phyloP scores from a whole-genome alignment of 495 filamentous ascomycete species.

The Chaetomium fimeti region DNA sequence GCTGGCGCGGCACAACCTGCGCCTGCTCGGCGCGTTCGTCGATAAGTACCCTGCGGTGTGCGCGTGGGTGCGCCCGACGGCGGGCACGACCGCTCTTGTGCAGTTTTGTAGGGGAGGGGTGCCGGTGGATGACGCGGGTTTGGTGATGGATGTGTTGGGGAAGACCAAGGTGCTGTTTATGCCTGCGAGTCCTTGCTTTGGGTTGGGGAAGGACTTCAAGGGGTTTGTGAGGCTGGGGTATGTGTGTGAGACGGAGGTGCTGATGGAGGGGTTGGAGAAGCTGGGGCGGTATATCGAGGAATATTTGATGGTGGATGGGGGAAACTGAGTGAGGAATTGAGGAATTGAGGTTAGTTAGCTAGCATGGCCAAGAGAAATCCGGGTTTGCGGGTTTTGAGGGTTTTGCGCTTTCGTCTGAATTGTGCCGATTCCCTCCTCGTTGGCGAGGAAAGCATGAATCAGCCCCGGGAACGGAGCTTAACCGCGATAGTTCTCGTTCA shows the following conservation, averaged over 20 bases:
- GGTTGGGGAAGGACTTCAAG: constrained; percentile 62
- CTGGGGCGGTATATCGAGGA: constrained; percentile 59
- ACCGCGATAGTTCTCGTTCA: too few species aligned
- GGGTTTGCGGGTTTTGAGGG: too few species aligned
- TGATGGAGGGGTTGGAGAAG: constrained; percentile 64
- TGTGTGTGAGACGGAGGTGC: constrained; percentile 66
- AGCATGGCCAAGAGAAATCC: too few species aligned
- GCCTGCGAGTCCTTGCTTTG: constrained; percentile 76
- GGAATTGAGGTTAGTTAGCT: too few species aligned
- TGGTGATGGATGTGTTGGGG: constrained; percentile 68
- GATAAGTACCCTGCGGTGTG: constrained; percentile 61
- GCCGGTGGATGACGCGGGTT: constrained; percentile 67
- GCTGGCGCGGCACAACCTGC: constrained; percentile 69
- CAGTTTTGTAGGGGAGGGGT: constrained; percentile 61
- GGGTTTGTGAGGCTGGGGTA: constrained; percentile 82
- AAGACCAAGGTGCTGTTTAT: constrained; percentile 76
- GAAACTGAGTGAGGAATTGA: too few species aligned
- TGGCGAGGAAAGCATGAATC: too few species aligned
- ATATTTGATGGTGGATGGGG: constrained; percentile 16
- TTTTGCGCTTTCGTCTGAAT: too few species aligned
- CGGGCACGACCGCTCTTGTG: constrained; percentile 81
- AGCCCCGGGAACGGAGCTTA: too few species aligned
- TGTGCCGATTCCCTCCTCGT: too few species aligned
- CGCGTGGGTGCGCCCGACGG: constrained; percentile 71
- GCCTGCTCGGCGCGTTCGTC: constrained; percentile 66